Evolutionary conservation across 768 basidiomycete genomes (phyloP).

Genomic region (Russula lepida): DNA sequence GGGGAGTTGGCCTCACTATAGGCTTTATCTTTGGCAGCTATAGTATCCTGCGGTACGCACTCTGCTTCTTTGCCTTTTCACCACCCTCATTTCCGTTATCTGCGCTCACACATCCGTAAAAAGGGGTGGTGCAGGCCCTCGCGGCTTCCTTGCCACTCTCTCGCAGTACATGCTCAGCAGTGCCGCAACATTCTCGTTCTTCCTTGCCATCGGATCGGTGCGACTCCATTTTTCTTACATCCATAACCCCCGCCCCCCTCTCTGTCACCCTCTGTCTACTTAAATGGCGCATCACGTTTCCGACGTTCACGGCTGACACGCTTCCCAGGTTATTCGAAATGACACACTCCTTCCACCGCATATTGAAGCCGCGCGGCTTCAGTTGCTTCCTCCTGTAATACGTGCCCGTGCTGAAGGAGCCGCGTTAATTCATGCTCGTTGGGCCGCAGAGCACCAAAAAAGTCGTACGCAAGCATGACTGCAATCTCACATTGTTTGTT

Average conservation of each 20-base stretch:
- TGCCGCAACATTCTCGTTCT: constrained; percentile 95
- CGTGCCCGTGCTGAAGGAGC: constrained; percentile 62
- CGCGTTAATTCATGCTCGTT: constrained; percentile 61
- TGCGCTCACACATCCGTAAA: background rate
- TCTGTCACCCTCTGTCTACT: background rate
- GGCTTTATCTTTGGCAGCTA: constrained; percentile 96
- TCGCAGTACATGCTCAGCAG: constrained; percentile 99
- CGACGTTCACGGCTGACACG: background rate
- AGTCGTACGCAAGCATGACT: constrained; percentile 2
- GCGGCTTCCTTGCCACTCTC: constrained; percentile 83
- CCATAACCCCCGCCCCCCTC: background rate
- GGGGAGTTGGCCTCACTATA: constrained; percentile 90
- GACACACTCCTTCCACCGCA: constrained; percentile 55
- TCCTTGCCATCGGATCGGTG: constrained; percentile 91
- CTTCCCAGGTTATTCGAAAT: constrained; percentile 75
- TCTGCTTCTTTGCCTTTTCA: background rate
- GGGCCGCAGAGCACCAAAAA: constrained; percentile 51
- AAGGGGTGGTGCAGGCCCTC: constrained; percentile 85
- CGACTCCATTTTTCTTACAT: constrained; percentile 23
- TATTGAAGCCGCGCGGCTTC: constrained; percentile 54
- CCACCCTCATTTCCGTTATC: background rate
- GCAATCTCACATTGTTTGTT: constrained; percentile 1
- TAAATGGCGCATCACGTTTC: background rate
- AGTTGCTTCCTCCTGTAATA: constrained; percentile 46
- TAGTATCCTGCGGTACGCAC: constrained; percentile 74